A percentile compares a stretch with the other conserved stretches of the same genome.
Conservation (phyloP, 352 stramenopile species). For the Aphanomyces cochlioides region DNA sequence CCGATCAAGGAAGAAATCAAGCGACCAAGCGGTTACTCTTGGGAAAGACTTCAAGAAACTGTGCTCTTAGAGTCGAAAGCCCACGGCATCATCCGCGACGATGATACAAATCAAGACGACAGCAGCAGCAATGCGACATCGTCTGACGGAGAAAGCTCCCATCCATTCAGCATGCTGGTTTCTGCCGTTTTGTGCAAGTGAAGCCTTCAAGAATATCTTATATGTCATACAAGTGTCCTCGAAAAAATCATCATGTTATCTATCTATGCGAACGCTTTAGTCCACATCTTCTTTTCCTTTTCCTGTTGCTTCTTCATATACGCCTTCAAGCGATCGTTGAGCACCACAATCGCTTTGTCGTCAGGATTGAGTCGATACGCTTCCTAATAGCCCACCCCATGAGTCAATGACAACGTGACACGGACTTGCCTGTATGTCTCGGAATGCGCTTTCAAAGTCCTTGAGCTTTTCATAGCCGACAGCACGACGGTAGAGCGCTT, state of each 20-base stretch:
- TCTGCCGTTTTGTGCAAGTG: constrained; percentile 48
- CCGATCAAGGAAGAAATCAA: constrained; percentile 19
- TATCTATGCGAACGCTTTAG: constrained; percentile 67
- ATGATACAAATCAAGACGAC: constrained; percentile 38
- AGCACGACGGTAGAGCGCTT: constrained; percentile 85
- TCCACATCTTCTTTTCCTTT: constrained; percentile 91
- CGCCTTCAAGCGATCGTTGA: constrained; percentile 69
- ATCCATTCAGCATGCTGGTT: constrained; percentile 48
- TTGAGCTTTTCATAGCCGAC: constrained; percentile 86
- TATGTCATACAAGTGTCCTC: background rate
- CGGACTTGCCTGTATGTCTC: constrained; percentile 48
- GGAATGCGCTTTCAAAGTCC: constrained; percentile 63
- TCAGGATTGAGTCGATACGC: constrained; percentile 55
- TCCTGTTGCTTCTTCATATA: constrained; percentile 70
- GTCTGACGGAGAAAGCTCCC: constrained; percentile 25
- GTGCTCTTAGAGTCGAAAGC: constrained; percentile 60
- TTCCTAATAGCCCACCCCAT: constrained; percentile 5
- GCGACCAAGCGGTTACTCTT: constrained; percentile 60
- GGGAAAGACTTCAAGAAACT: constrained; percentile 69
- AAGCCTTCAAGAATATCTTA: background rate
- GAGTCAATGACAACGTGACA: background rate
- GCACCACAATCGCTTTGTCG: constrained; percentile 71
- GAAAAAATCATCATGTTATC: too few relatives aligned
- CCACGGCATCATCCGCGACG: constrained; percentile 51
- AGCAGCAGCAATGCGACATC: background rate